A percentile compares a stretch with the other conserved stretches of the same genome.
These are phyloP conservation scores for Pharus latifolius DNA, from an alignment of 176 grass and related monocot species.

Conservation along the genomic window DNA sequence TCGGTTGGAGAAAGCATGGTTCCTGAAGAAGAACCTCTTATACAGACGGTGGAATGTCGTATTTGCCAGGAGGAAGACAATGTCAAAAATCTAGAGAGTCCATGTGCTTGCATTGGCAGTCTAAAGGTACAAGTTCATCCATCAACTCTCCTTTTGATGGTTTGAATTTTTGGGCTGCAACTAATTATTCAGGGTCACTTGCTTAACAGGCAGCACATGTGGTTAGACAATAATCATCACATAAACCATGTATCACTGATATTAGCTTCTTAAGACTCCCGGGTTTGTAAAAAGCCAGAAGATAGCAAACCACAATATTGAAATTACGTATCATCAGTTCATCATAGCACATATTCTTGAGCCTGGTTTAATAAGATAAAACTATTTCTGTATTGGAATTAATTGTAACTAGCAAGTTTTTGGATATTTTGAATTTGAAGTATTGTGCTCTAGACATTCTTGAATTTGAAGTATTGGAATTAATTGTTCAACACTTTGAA, in stretches of 20 bases:
- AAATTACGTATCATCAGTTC: not conserved
- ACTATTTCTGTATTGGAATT: not conserved
- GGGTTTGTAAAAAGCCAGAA: not conserved
- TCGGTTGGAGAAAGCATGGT: conserved; percentile 22
- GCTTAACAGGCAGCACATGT: not conserved
- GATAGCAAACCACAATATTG: not conserved
- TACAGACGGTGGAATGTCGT: conserved; percentile 65
- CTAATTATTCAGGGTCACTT: not conserved
- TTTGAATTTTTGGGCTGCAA: conserved; percentile 2
- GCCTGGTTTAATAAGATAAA: not conserved
- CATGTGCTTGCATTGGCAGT: conserved; percentile 75
- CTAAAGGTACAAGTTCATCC: conserved; percentile 48
- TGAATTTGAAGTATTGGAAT: too few relatives aligned
- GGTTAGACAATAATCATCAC: not conserved
- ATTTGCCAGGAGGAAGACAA: conserved; percentile 87
- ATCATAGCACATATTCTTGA: not conserved
- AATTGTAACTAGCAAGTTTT: not conserved
- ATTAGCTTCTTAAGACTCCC: not conserved
- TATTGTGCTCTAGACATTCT: not conserved
- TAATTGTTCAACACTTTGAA: not conserved
- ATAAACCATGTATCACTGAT: not conserved
- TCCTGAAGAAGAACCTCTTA: conserved; percentile 66
- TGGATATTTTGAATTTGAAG: not conserved
- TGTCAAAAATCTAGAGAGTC: conserved; percentile 68
- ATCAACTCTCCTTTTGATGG: not conserved